These are phyloP conservation scores for Anthracocystis walkeri DNA, from an alignment of 1,284 basidiomycete genomes.

Conservation along the genomic window DNA sequence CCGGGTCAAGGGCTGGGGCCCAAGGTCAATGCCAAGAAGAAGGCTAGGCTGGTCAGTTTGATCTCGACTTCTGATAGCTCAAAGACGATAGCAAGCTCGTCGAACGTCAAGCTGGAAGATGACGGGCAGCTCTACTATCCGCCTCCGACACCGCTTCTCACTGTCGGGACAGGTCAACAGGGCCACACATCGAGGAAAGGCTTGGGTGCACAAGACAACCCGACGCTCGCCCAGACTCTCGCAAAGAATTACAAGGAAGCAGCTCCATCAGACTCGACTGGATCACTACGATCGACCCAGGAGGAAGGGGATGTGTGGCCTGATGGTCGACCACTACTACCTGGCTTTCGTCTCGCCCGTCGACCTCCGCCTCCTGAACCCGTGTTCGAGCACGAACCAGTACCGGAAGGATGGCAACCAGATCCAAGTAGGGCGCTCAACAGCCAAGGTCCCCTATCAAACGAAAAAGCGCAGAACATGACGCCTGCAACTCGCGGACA, in stretches of 20 bases:
- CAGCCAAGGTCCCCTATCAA: constrained; percentile 19
- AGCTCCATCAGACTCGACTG: neutral
- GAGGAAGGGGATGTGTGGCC: constrained; percentile 71
- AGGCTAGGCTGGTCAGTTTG: constrained; percentile 71
- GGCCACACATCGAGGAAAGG: constrained; percentile 74
- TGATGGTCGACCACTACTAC: constrained; percentile 80
- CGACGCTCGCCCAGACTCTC: constrained; percentile 15
- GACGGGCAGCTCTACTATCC: constrained; percentile 82
- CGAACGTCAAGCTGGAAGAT: constrained; percentile 70
- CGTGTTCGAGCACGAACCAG: constrained; percentile 80
- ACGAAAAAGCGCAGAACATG: constrained; percentile 27
- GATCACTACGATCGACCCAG: neutral
- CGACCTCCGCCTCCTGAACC: constrained; percentile 79
- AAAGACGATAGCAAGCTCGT: constrained; percentile 4
- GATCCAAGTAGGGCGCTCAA: constrained; percentile 83
- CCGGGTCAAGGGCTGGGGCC: constrained; percentile 92
- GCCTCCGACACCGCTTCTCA: constrained; percentile 77
- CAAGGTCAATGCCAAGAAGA: constrained; percentile 82
- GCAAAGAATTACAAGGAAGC: neutral
- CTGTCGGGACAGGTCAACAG: neutral
- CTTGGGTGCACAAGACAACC: constrained; percentile 73
- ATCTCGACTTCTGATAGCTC: constrained; percentile 12
- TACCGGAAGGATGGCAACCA: constrained; percentile 84
- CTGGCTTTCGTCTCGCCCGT: constrained; percentile 80
- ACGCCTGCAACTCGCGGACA: constrained; percentile 78